Base-by-base conservation (phyloP, 2,329 filamentous ascomycete species). In the Aspergillus aculeatinus region DNA sequence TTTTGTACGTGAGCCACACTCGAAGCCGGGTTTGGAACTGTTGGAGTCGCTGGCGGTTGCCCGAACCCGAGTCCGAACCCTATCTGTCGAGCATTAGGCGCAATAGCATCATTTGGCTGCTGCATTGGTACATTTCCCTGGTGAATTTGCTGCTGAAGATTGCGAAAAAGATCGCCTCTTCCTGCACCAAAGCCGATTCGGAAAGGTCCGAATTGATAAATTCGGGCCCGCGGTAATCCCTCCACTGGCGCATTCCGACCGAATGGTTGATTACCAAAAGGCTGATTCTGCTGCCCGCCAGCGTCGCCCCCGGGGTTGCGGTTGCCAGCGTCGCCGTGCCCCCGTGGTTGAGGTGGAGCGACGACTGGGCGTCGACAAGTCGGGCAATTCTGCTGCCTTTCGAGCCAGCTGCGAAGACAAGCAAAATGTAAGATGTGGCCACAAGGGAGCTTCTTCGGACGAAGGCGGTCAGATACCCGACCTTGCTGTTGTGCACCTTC, bases 381-480 rank as follows among this genome's bases (percentile, higher is more conserved):
- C 6, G 95, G 95, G 73, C 95, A 99, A 35, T 96, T 93, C 78
- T 99, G 95, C 75, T 99, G 95, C 65, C 95, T 85, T 80, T 99
- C 95, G 29, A 99, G 83, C 95, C 95, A 99, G 74, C 93, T 96
- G 76, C 95, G 92, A 60, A 99, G 85, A 74, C 95, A 99, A 51
- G 92, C 89, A 65, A 97, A 90, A 75, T 99, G 95, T 44, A 99
- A 79, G 44, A 98, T 95, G 72, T 99, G 95, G 4, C 94, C 93
- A 76, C 95, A 99, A 0, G 95, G 95, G 10, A 99, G 84, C 77
- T 96, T 98, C 81, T 99, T 99, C 6, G 95, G 92, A 21, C 95
- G 85, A 59, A 90, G 85, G 57, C 94, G 86, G 71, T 98, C 92
- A 60, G 96, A 88, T 58, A 89, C 83, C 51, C 75, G 72, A 61